Conservation (phyloP, 2,329 filamentous ascomycete genomes). For the Lecanoromycetidae sp. region DNA sequence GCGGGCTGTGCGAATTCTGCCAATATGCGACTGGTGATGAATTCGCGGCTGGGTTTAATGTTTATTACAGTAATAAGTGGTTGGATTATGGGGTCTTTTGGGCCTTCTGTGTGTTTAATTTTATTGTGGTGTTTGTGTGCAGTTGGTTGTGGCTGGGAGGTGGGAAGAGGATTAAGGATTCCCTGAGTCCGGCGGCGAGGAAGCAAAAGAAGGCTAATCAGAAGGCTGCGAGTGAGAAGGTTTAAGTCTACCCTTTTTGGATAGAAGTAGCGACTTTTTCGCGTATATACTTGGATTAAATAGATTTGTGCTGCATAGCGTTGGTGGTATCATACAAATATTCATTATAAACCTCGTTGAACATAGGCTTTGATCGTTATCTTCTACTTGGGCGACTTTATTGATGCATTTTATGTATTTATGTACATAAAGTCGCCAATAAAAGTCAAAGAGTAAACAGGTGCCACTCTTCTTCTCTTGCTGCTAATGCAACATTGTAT, state of each 20-base stretch:
- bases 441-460: too few relatives aligned
- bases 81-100: constrained; percentile 54
- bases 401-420: background rate
- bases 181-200: constrained; percentile 6
- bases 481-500: too few relatives aligned
- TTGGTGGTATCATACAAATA: too few relatives aligned
- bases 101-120: constrained; percentile 55
- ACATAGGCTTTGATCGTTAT: background rate
- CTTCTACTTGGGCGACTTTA: background rate
- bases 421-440: too few relatives aligned
- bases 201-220: constrained; percentile 4
- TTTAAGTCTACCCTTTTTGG: background rate
- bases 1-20: constrained; percentile 53
- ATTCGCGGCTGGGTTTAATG: constrained; percentile 47
- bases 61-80: constrained; percentile 52
- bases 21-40: constrained; percentile 49
- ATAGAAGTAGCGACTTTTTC: background rate
- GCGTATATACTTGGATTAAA: background rate
- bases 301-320: background rate
- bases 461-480: too few relatives aligned
- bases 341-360: background rate
- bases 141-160: constrained; percentile 42
- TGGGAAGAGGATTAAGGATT: constrained; percentile 8
- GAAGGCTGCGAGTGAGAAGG: constrained; percentile 11
- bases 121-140: constrained; percentile 39